Percentiles rank a stretch among this genome's conserved stretches.
Conservation (phyloP, 306 rosid genomes). For the Vicia villosa region DNA sequence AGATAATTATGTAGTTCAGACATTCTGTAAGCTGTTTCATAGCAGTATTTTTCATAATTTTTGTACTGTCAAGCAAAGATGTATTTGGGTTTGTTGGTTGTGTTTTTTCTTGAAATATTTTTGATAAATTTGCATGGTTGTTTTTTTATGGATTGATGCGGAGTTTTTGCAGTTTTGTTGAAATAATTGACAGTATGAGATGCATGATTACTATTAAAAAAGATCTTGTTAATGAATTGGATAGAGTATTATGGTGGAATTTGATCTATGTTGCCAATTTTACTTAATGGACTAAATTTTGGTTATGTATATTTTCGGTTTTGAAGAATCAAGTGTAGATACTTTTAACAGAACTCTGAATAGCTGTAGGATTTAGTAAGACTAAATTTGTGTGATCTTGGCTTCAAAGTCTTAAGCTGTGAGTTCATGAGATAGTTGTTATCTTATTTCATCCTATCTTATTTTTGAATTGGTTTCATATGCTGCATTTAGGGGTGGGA, state of each 20-base stretch:
- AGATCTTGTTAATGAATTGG: too few relatives aligned
- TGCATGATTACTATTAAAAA: not conserved
- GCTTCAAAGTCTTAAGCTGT: too few relatives aligned
- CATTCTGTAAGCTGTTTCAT: conserved; percentile 12
- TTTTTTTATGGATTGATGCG: not conserved
- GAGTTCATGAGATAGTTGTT: not conserved
- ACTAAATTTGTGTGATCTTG: too few relatives aligned
- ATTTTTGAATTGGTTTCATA: conserved; percentile 43
- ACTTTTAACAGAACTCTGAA: not conserved
- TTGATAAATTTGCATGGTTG: not conserved
- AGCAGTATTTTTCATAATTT: not conserved
- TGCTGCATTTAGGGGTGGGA: too few relatives aligned
- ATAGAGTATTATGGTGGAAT: too few relatives aligned
- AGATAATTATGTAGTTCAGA: conserved; percentile 26
- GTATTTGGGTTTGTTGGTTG: not conserved
- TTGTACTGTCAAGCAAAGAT: conserved; percentile 1
- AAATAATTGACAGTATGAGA: not conserved
- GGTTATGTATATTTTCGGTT: not conserved
- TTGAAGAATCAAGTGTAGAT: not conserved
- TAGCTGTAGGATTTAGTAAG: too few relatives aligned
- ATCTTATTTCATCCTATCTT: conserved; percentile 1
- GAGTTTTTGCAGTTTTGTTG: not conserved
- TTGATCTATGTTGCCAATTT: too few relatives aligned
- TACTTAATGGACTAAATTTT: not conserved
- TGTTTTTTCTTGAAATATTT: not conserved